Evolutionary conservation across 345 rosid genomes (phyloP), one percentile per base, ranked within the genome.

Genomic region (Eutrema japonicum): DNA sequence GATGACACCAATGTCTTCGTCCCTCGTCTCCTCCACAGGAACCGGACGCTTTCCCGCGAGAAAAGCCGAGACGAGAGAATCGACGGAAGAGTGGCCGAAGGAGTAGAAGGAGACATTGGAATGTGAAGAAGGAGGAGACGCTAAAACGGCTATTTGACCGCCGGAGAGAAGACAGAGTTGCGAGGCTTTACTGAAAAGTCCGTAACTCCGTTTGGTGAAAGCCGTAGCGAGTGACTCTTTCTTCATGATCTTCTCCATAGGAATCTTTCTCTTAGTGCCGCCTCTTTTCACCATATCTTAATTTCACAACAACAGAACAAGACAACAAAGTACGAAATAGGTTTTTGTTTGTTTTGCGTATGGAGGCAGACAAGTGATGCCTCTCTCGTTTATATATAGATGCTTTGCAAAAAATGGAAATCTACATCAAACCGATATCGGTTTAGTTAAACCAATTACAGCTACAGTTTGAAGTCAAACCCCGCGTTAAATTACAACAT

Each of bases 91-190:
- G 9, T 40, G 43, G 3, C 43, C 43, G 12, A 40, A 38, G 1
- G 42, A 8, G 4, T 0, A 38, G 42, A 38, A 38, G 3, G 2
- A 1, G 0, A 8, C 41, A 10, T 38, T 38, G 11, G 42, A 38
- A 11, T 38, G 9, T 1, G 11, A 38, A 38, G 42, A 38, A 38
- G 3, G 3, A 38, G 42, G 42, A 2, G 42, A 22, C 26, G 26
- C 35, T 8, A 72, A 32, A 0, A 72, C 6, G 5, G 53, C 76
- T 5, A 64, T 11, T 2, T 62, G 62, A 2, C 63, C 8, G 1
- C 32, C 62, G 36, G 41, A 40, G 61, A 62, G 45, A 14, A 51
- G 60, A 29, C 62, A 72, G 7, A 72, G 9, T 46, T 63, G 32
- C 1, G 61, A 14, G 3, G 62, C 36, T 53, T 72, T 72, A 22